Evolutionary conservation across 2,329 filamentous ascomycete genomes (phyloP).

Genomic region (Microcyclospora tardicrescens): DNA sequence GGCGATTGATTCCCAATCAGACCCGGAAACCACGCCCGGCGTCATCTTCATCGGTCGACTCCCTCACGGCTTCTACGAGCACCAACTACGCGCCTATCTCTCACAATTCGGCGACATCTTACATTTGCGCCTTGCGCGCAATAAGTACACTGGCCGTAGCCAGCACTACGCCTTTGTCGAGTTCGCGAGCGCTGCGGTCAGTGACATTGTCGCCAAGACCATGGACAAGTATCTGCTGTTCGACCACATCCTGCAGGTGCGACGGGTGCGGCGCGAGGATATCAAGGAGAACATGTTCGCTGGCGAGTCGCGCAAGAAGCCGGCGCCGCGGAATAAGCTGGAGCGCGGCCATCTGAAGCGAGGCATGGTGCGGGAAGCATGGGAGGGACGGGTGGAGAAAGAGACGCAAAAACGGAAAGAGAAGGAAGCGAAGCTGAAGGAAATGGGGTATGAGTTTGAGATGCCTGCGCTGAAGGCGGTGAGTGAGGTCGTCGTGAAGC

Average conservation of each 20-base stretch:
- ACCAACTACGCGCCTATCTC: conserved; percentile 89
- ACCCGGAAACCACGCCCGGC: conserved; percentile 48
- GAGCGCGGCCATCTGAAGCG: conserved; percentile 62
- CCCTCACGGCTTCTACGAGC: conserved; percentile 93
- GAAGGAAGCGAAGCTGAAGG: conserved; percentile 64
- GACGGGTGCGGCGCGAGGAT: conserved; percentile 60
- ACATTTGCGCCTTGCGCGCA: conserved; percentile 71
- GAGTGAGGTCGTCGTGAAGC: conserved; percentile 36
- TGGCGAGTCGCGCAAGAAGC: conserved; percentile 55
- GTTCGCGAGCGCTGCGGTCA: conserved; percentile 64
- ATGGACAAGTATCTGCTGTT: conserved; percentile 98
- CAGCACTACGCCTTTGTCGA: conserved; percentile 95
- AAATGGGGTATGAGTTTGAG: conserved; percentile 71
- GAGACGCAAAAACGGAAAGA: conserved; percentile 58
- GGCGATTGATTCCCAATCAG: conserved; percentile 24
- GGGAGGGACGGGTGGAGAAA: conserved; percentile 60
- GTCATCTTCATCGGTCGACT: conserved; percentile 84
- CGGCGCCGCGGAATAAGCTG: conserved; percentile 81
- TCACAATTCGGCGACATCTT: conserved; percentile 79
- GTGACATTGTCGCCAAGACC: conserved; percentile 81
- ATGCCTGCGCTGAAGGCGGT: conserved; percentile 57
- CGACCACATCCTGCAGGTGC: conserved; percentile 83
- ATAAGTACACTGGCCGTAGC: conserved; percentile 77
- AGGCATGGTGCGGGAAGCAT: conserved; percentile 60
- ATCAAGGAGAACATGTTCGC: conserved; percentile 76